Percentiles rank a stretch among this genome's conserved stretches.
These are phyloP conservation scores for Anethum foeniculum DNA, from an alignment of 140 eudicot species.

Conservation along the genomic window DNA sequence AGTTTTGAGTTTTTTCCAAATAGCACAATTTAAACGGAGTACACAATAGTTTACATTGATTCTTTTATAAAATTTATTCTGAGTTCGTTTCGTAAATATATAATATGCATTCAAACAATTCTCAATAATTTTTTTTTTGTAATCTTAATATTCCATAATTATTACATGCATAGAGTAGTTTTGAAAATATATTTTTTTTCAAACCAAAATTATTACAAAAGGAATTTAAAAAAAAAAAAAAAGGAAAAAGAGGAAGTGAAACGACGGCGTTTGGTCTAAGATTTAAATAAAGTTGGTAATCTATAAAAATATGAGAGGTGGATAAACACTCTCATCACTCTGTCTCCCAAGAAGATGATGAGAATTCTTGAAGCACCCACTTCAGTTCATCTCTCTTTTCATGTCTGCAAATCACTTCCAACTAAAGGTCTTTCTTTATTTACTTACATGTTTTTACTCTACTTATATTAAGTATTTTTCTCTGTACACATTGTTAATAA, in stretches of 20 bases:
- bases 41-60: too few species aligned
- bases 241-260: neutral
- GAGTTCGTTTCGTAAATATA: too few species aligned
- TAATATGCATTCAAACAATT: too few species aligned
- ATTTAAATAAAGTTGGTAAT: neutral
- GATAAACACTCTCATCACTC: constrained; percentile 21
- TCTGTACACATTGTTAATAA: neutral
- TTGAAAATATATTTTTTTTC: too few species aligned
- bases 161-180: too few species aligned
- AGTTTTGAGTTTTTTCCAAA: too few species aligned
- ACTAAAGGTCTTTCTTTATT: constrained; percentile 20
- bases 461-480: neutral
- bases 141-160: too few species aligned
- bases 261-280: constrained; percentile 6
- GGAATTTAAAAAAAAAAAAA: too few species aligned
- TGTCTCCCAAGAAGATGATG: constrained; percentile 22
- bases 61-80: too few species aligned
- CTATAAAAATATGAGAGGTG: constrained; percentile 47
- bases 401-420: constrained; percentile 29
- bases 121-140: too few species aligned
- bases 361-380: constrained; percentile 49
- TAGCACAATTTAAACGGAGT: too few species aligned
- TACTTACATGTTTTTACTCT: neutral
- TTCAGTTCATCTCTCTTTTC: constrained; percentile 33
- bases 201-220: too few species aligned